These are phyloP conservation scores for Mesembryanthemum crystallinum DNA, from an alignment of 148 eudicot genomes.

Conservation along the genomic window DNA sequence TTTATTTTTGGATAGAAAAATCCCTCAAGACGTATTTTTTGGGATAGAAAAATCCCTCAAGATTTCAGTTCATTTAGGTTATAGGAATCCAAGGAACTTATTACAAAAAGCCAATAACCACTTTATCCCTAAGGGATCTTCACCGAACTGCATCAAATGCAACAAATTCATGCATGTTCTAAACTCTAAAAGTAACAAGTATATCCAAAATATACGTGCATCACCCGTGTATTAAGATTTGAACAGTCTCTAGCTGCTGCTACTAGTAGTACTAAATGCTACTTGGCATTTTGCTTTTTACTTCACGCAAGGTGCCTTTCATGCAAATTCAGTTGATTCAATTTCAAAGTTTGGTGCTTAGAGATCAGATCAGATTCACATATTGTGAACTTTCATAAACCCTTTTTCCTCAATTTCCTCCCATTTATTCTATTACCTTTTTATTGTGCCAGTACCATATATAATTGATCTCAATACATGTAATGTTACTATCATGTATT, in stretches of 20 bases:
- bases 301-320: constrained; percentile 27
- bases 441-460: too few species aligned
- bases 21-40: too few species aligned
- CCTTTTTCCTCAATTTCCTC: too few species aligned
- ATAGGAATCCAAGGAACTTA: neutral
- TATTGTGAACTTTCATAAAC: too few species aligned
- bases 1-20: neutral
- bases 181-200: neutral
- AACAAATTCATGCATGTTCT: constrained; percentile 9
- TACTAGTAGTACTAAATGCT: too few species aligned
- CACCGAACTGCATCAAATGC: constrained; percentile 5
- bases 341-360: too few species aligned
- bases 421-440: too few species aligned
- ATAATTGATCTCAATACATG: too few species aligned
- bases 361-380: too few species aligned
- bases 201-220: neutral
- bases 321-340: constrained; percentile 13
- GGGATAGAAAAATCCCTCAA: neutral
- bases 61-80: constrained; percentile 4
- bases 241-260: too few species aligned
- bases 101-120: constrained; percentile 7
- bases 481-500: too few species aligned
- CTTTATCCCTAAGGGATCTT: constrained; percentile 32
- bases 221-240: too few species aligned
- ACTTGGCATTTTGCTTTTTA: constrained; percentile 26